A percentile compares a stretch with the other conserved stretches of the same genome.
Evolutionary conservation across 23 red algal species (phyloP).

Genomic region (Cyanidiococcus yangmingshanensis): DNA sequence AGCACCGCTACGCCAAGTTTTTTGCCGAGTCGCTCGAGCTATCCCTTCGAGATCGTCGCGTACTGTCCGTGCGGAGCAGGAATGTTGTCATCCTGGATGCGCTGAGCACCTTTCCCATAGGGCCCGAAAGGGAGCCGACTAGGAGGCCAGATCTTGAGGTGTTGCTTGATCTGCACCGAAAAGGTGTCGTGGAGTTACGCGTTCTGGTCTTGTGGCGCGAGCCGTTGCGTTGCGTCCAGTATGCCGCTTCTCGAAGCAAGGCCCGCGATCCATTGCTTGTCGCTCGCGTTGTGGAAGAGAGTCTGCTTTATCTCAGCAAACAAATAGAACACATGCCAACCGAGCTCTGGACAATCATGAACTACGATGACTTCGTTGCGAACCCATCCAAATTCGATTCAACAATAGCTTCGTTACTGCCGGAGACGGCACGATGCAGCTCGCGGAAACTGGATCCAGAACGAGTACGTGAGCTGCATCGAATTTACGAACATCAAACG

Average conservation of each 20-base stretch:
- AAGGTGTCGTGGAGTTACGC: not conserved
- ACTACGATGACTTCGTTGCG: slow-evolving; percentile 5
- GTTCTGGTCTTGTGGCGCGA: slow-evolving; percentile 11
- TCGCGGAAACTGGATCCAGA: not conserved
- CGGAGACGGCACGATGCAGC: not conserved
- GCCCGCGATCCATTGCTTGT: not conserved
- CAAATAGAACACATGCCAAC: not conserved
- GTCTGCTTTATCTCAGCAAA: slow-evolving; percentile 21
- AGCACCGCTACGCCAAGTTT: slow-evolving; percentile 5
- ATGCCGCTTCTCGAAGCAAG: not conserved
- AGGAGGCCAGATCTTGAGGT: not conserved
- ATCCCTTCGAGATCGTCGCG: not conserved
- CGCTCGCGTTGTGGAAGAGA: slow-evolving; percentile 6
- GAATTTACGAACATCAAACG: not conserved
- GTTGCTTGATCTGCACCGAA: slow-evolving; percentile 2
- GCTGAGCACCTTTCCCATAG: not conserved
- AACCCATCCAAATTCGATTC: not conserved
- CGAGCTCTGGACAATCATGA: not conserved
- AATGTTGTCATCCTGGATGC: not conserved
- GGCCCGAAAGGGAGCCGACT: slow-evolving; percentile 4
- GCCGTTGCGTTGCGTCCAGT: not conserved
- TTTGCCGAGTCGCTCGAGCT: slow-evolving; percentile 15
- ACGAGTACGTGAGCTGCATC: not conserved
- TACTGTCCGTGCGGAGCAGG: not conserved
- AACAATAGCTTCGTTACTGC: not conserved